A percentile compares a stretch with the other conserved stretches of the same genome.
phyloP scores from a whole-genome alignment of 257 asterid species.

The Solanum bukasovii region DNA sequence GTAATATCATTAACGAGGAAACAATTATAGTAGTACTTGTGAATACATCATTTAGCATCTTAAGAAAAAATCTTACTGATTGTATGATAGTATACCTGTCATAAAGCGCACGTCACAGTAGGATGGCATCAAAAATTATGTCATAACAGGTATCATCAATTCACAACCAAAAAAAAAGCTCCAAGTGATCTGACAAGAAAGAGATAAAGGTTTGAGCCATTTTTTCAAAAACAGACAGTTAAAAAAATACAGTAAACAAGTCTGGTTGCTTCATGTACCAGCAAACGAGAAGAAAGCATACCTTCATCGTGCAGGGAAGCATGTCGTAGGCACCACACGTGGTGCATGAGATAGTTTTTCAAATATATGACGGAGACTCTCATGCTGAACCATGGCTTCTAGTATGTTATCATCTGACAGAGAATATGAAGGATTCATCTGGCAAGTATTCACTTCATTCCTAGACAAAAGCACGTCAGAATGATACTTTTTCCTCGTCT shows the following conservation, averaged over 20 bases:
- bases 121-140: neutral
- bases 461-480: slow-evolving; percentile 43
- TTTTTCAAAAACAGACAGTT: neutral
- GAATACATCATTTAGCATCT: neutral
- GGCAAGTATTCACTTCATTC: neutral
- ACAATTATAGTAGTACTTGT: neutral
- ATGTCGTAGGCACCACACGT: neutral
- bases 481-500: slow-evolving; percentile 34
- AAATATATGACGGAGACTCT: slow-evolving; percentile 12
- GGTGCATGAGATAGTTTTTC: slow-evolving; percentile 44
- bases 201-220: neutral
- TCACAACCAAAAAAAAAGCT: neutral
- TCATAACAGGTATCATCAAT: neutral
- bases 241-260: neutral
- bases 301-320: neutral
- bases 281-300: neutral
- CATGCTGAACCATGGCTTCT: slow-evolving; percentile 38
- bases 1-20: neutral
- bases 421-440: neutral
- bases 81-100: neutral
- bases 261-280: neutral
- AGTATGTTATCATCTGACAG: slow-evolving; percentile 34
- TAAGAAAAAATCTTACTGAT: neutral
- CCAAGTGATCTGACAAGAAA: neutral
- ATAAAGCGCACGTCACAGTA: neutral